phyloP scores from a whole-genome alignment of 345 rosid genomes.

The Populus euphratica region DNA sequence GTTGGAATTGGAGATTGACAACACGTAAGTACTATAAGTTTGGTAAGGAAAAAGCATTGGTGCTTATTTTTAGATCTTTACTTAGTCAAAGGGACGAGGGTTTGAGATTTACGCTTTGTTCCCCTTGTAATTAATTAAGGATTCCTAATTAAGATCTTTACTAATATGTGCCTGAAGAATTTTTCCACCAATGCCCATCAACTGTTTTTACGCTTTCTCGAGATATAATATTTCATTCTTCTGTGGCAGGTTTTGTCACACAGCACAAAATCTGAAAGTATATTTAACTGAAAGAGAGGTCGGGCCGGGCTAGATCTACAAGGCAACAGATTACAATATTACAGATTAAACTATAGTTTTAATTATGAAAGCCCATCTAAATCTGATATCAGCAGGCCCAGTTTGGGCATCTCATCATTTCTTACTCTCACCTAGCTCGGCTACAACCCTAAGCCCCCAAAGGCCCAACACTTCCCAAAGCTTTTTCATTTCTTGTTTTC shows the following conservation, averaged over 20 bases:
- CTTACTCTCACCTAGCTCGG: neutral
- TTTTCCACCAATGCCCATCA: too few species aligned
- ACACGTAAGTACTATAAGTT: neutral
- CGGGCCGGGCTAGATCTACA: neutral
- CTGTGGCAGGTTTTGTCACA: neutral
- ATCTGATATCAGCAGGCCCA: neutral
- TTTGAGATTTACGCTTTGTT: neutral
- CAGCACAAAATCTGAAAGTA: neutral
- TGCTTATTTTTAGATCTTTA: neutral
- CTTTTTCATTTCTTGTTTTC: too few species aligned
- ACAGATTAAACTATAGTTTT: too few species aligned
- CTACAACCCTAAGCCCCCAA: neutral
- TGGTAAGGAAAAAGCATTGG: neutral
- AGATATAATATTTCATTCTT: neutral
- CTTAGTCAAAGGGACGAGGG: neutral
- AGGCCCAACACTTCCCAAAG: too few species aligned
- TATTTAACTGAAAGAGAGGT: neutral
- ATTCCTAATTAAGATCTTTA: neutral
- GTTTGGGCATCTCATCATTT: neutral
- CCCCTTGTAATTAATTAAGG: neutral
- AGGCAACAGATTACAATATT: neutral
- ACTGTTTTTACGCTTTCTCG: too few species aligned
- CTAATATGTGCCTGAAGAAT: neutral
- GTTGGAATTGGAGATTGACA: neutral
- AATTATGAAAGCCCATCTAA: neutral